Percentiles rank a stretch among this genome's conserved stretches.
Conservation (phyloP, 1,139 yeast species). For the Hemisphaericaspora xylanilytica region DNA sequence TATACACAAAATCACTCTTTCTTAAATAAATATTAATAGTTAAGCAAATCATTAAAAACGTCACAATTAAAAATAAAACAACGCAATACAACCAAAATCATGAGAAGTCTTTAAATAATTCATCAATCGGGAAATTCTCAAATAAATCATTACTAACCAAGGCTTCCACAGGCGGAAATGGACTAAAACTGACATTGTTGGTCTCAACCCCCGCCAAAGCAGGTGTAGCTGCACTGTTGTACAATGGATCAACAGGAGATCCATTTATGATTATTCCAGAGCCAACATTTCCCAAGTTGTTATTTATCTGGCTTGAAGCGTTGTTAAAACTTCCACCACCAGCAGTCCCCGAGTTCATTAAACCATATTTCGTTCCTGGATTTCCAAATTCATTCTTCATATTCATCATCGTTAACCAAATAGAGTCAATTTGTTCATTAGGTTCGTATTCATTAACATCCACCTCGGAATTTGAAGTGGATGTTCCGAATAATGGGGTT, state of each 20-base stretch:
- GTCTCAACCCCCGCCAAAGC: background rate
- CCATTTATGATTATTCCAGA: conserved; percentile 2
- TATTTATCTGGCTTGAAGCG: too few species aligned
- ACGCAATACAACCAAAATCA: conserved; percentile 5
- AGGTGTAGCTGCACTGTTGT: background rate
- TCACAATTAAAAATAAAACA: conserved; percentile 5
- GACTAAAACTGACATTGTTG: conserved; percentile 6
- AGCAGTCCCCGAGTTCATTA: background rate
- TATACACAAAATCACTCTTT: too few species aligned
- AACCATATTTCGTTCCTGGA: conserved; percentile 6
- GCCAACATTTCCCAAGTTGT: conserved; percentile 1
- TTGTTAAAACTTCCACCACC: too few species aligned
- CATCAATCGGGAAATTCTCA: conserved; percentile 17
- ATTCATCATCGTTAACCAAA: conserved; percentile 33
- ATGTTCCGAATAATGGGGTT: conserved; percentile 7
- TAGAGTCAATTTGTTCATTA: conserved; percentile 24
- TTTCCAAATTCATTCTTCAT: conserved; percentile 17
- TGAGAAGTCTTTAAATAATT: conserved; percentile 15
- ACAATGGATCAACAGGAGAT: background rate
- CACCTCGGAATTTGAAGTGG: conserved; percentile 10
- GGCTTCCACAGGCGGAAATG: conserved; percentile 1
- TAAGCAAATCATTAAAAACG: conserved; percentile 3
- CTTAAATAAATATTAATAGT: background rate
- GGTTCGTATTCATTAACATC: conserved; percentile 15
- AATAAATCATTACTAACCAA: conserved; percentile 10